These are phyloP conservation scores for Comarum palustre DNA, from an alignment of 306 rosid species.

Conservation along the genomic window DNA sequence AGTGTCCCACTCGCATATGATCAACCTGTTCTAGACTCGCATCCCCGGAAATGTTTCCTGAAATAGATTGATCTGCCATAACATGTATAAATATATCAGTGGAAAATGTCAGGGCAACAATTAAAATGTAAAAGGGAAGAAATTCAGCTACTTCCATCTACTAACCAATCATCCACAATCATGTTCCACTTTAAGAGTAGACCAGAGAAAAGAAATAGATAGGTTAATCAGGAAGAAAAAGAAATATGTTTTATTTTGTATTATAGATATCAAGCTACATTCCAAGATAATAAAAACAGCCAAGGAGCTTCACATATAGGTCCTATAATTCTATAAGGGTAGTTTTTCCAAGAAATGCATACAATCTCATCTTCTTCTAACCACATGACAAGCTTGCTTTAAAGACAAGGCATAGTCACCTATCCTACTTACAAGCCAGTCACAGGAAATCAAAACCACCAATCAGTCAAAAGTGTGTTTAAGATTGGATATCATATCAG, in stretches of 20 bases:
- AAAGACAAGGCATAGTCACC: not conserved
- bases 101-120: slow-evolving; percentile 9
- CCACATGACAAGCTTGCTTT: not conserved
- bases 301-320: not conserved
- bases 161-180: not conserved
- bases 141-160: not conserved
- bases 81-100: slow-evolving; percentile 28
- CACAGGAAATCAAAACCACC: not conserved
- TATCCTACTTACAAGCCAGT: not conserved
- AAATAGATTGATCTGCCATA: slow-evolving; percentile 62
- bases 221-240: not conserved
- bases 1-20: slow-evolving; percentile 16
- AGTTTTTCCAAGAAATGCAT: not conserved
- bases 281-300: not conserved
- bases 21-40: slow-evolving; percentile 68
- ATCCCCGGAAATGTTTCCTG: slow-evolving; percentile 63
- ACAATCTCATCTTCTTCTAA: not conserved
- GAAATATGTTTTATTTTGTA: not conserved
- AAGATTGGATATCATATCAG: not conserved
- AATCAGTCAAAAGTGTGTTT: not conserved
- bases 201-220: not conserved
- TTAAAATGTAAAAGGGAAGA: slow-evolving; percentile 8
- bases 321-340: not conserved
- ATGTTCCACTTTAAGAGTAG: not conserved
- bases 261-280: not conserved